Evolutionary conservation across 2,329 filamentous ascomycete species (phyloP).

Genomic region (Xylariaceae sp.): DNA sequence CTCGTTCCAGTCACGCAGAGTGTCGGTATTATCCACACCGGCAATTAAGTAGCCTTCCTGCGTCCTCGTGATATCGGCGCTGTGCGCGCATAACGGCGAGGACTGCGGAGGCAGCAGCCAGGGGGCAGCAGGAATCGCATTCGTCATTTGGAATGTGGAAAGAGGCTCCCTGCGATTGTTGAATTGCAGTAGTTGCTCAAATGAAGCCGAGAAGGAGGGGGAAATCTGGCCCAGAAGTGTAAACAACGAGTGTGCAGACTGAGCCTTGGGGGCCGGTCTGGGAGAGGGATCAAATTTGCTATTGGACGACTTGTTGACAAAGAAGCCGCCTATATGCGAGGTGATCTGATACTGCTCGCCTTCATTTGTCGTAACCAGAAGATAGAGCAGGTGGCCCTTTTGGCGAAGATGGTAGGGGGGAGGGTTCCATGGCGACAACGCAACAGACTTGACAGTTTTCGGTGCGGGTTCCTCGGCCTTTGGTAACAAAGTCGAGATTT

Average conservation of each 20-base stretch:
- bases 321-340: slow-evolving; percentile 90
- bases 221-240: slow-evolving; percentile 73
- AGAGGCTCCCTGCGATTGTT: slow-evolving; percentile 83
- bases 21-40: slow-evolving; percentile 90
- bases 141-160: slow-evolving; percentile 91
- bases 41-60: slow-evolving; percentile 89
- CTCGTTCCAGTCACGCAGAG: slow-evolving; percentile 96
- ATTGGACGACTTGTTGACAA: slow-evolving; percentile 93
- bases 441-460: slow-evolving; percentile 85
- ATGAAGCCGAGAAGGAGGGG: slow-evolving; percentile 71
- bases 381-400: slow-evolving; percentile 86
- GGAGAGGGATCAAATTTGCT: slow-evolving; percentile 91
- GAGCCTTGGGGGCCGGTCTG: slow-evolving; percentile 68
- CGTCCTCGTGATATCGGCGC: slow-evolving; percentile 77
- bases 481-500: slow-evolving; percentile 67
- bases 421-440: slow-evolving; percentile 92
- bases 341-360: slow-evolving; percentile 94
- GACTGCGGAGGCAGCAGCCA: slow-evolving; percentile 76
- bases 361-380: slow-evolving; percentile 84
- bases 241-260: slow-evolving; percentile 79
- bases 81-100: slow-evolving; percentile 62
- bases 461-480: slow-evolving; percentile 61
- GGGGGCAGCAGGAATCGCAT: slow-evolving; percentile 84
- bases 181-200: slow-evolving; percentile 73
- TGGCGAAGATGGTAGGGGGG: slow-evolving; percentile 87